Evolutionary conservation across 805 yeast species (phyloP).

Genomic region (Zygosaccharomyces siamensis): DNA sequence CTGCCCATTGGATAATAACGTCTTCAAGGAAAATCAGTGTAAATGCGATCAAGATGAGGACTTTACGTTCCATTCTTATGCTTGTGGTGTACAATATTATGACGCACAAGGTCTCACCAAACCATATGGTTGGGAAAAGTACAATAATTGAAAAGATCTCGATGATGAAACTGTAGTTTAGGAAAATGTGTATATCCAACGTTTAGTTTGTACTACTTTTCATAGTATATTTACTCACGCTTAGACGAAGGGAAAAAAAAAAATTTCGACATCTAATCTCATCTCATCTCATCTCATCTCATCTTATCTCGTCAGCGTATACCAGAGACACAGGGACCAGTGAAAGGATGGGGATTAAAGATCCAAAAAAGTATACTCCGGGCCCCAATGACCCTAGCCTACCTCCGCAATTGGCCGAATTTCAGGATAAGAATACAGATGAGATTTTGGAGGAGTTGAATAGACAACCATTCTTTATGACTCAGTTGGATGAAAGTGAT

Average conservation of each 20-base stretch:
- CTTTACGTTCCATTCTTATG: conserved; percentile 65
- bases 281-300: not conserved
- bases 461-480: conserved; percentile 91
- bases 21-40: conserved; percentile 60
- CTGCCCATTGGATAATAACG: conserved; percentile 65
- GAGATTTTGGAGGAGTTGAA: conserved; percentile 75
- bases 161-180: not conserved
- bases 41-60: conserved; percentile 68
- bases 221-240: not conserved
- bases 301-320: no score
- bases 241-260: not conserved
- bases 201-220: not conserved
- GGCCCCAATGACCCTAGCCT: conserved; percentile 61
- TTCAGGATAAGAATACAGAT: conserved; percentile 58
- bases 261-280: not conserved
- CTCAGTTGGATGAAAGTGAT: conserved; percentile 68
- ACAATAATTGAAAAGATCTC: conserved; percentile 6
- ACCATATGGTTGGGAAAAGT: conserved; percentile 60
- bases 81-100: conserved; percentile 62
- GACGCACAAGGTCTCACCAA: conserved; percentile 46
- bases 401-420: conserved; percentile 77
- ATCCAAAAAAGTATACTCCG: conserved; percentile 41
- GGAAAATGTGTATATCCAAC: not conserved
- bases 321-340: not conserved
- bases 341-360: conserved; percentile 17